These are phyloP conservation scores for Oldenlandia corymbosa DNA, from an alignment of 257 asterid species.

Conservation along the genomic window DNA sequence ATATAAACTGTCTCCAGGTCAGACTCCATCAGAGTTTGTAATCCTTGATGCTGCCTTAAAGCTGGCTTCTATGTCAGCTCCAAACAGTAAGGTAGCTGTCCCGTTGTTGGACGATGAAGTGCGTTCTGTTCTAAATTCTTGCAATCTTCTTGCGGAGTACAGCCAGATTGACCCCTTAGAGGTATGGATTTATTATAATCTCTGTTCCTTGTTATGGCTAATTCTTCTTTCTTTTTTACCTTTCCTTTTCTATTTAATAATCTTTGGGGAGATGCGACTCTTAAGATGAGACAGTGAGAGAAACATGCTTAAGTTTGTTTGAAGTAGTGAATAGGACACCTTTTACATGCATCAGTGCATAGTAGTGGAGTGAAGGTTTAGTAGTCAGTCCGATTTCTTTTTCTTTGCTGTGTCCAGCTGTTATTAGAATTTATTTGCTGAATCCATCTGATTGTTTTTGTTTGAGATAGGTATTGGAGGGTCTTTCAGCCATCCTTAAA, in stretches of 20 bases:
- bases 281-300: no score
- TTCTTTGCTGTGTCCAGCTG: neutral
- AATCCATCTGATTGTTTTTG: neutral
- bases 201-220: neutral
- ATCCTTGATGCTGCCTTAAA: conserved; percentile 70
- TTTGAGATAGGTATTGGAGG: conserved; percentile 58
- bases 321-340: no score
- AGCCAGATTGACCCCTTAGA: conserved; percentile 68
- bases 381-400: neutral
- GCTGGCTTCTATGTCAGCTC: conserved; percentile 79
- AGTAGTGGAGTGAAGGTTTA: no score
- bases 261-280: neutral
- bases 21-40: conserved; percentile 63
- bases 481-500: conserved; percentile 44
- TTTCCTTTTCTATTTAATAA: no score
- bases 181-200: conserved; percentile 37
- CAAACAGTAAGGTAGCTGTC: conserved; percentile 40
- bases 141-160: conserved; percentile 43
- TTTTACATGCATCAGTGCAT: no score
- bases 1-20: conserved; percentile 74
- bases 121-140: conserved; percentile 42
- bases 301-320: no score
- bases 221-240: conserved; percentile 6
- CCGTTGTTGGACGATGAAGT: conserved; percentile 59
- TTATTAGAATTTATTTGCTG: neutral